Evolutionary conservation across 805 yeast species (phyloP).

Genomic region (Lachancea nothofagi): DNA sequence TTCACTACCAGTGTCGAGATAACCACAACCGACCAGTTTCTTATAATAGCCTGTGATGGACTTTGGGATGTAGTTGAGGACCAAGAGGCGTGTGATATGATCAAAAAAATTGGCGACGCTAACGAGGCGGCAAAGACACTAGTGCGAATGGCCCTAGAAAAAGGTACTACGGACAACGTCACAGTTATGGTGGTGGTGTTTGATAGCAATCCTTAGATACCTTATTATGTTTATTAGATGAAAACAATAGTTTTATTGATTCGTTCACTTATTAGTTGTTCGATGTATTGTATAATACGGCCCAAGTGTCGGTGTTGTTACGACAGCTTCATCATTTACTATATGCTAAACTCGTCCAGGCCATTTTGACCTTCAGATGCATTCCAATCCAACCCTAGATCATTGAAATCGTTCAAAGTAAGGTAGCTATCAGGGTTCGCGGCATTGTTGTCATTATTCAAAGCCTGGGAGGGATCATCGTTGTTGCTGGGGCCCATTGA

Average conservation of each 20-base stretch:
- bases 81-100: slow-evolving; percentile 72
- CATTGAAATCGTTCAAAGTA: slow-evolving; percentile 34
- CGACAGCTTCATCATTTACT: too few relatives aligned
- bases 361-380: slow-evolving; percentile 27
- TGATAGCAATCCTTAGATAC: slow-evolving; percentile 4
- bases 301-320: too few relatives aligned
- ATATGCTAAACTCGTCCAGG: slow-evolving; percentile 24
- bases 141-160: slow-evolving; percentile 67
- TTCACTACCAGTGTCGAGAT: slow-evolving; percentile 86
- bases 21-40: slow-evolving; percentile 56
- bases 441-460: slow-evolving; percentile 1
- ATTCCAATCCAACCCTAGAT: slow-evolving; percentile 33
- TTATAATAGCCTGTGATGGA: slow-evolving; percentile 94
- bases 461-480: slow-evolving; percentile 8
- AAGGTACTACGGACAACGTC: slow-evolving; percentile 82
- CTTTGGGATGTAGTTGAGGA: slow-evolving; percentile 93
- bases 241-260: not conserved
- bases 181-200: slow-evolving; percentile 80
- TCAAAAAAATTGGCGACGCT: slow-evolving; percentile 51
- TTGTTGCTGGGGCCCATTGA: slow-evolving; percentile 4
- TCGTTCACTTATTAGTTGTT: not conserved
- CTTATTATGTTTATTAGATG: not conserved
- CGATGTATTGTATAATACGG: too few relatives aligned
- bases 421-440: slow-evolving; percentile 27
- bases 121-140: slow-evolving; percentile 60